Evolutionary conservation across 805 yeast genomes (phyloP), one percentile per base, ranked within the genome.

Genomic region (Starmerella scarabaei): DNA sequence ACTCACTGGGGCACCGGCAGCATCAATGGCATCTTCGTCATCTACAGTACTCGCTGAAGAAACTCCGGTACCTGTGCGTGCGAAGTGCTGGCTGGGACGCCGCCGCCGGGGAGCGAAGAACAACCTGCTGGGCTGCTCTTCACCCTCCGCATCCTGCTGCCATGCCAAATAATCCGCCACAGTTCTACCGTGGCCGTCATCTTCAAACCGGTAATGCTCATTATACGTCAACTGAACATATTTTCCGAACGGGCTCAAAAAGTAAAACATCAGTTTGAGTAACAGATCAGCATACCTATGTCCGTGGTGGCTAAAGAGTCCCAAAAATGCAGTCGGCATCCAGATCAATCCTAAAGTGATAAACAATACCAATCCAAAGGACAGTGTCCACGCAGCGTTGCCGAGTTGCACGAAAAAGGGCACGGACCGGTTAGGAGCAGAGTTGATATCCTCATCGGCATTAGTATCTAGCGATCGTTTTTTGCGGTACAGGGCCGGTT

Each of bases 401-500:
- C 84, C 75, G 2, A 80, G 33, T 50, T 64, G 67, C 4, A 85
- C 86, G 4, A 73, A 67, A 67, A 73, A 67, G 3, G 72, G 66
- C 7, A 82, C 74, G 3, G 62, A 63, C 44, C 71, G 64, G 45
- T 71, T 57, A 38, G 68, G 53, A 15, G 77, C 72, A 35, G 84
- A 86, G 59, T 88, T 96, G 50, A 91, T 83, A 66, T 91, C 98
- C 46, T 80, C 80, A 44, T 83, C 93, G 2, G 97, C 96, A 43
- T 83, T 77, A 30, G 76, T 69, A 50, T 91, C 91, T 24, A 91
- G 96, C 3, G 95, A 82, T 53, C 98, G 75, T 43, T 72, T 71
- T 59, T 91, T 91, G 58, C 91, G 91, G 62, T 91, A 91, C 41
- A 91, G 65, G 2, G 97, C 95, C 1, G 98, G 98, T 56, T 91